phyloP scores from a whole-genome alignment of 257 asterid species.

The Lycium barbarum region DNA sequence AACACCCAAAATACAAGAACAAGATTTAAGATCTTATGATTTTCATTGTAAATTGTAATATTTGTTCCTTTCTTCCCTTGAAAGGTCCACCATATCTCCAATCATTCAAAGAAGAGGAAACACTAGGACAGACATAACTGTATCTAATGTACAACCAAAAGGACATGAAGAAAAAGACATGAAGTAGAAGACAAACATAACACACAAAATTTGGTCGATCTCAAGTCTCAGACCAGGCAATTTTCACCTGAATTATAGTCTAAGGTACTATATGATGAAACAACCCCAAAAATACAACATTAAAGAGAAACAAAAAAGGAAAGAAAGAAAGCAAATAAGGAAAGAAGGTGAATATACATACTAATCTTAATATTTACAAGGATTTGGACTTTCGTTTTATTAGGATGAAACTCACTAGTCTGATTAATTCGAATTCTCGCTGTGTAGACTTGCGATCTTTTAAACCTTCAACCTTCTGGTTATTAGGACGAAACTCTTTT shows the following conservation, averaged over 20 bases:
- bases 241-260: constrained; percentile 9
- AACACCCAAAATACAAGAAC: not conserved
- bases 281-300: not conserved
- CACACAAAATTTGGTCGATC: not conserved
- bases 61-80: not conserved
- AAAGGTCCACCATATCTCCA: constrained; percentile 11
- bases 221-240: not conserved
- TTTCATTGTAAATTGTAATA: not conserved
- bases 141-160: constrained; percentile 32
- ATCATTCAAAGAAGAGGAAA: not conserved
- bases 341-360: not conserved
- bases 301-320: not conserved
- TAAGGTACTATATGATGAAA: not conserved
- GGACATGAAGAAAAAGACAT: not conserved
- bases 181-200: not conserved
- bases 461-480: not conserved
- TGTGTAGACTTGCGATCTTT: not conserved
- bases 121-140: constrained; percentile 30
- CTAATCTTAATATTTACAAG: not conserved
- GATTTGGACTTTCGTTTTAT: not conserved
- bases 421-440: not conserved
- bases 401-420: not conserved
- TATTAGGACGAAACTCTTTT: too few species aligned
- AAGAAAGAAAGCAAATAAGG: not conserved
- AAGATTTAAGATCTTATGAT: not conserved